Evolutionary conservation across 108 stramenopile genomes (phyloP).

Genomic region (Pseudonitzschia multiseries): DNA sequence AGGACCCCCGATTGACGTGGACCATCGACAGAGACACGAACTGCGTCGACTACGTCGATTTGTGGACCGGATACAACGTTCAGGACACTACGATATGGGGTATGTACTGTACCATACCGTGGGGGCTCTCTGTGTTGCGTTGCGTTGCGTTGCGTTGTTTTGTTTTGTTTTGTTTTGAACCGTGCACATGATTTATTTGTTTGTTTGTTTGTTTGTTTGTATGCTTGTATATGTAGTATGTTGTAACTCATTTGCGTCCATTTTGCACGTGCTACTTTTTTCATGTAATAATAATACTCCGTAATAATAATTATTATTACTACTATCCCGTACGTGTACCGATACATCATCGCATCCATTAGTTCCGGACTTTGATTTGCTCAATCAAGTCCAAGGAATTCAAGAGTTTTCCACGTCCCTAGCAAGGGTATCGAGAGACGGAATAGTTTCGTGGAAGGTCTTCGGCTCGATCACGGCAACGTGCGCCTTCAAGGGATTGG

Average conservation of each 20-base stretch:
- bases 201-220: background rate
- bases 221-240: background rate
- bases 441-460: conserved; percentile 12
- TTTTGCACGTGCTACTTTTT: no score
- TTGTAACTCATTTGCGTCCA: background rate
- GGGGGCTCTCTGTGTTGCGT: no score
- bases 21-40: background rate
- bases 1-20: conserved; percentile 19
- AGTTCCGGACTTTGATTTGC: conserved; percentile 28
- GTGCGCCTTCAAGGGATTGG: conserved; percentile 9
- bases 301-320: no score
- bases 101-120: no score
- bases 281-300: no score
- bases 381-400: background rate
- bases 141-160: no score
- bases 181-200: background rate
- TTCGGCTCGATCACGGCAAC: conserved; percentile 16
- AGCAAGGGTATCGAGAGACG: conserved; percentile 13
- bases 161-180: no score
- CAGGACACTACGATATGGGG: conserved; percentile 19
- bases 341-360: background rate
- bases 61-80: conserved; percentile 15
- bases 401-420: conserved; percentile 3
- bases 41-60: conserved; percentile 1
- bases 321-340: no score